A percentile compares a stretch with the other conserved stretches of the same genome.
These are phyloP conservation scores for Gastrolobium bilobum DNA, from an alignment of 306 rosid species.

Conservation along the genomic window DNA sequence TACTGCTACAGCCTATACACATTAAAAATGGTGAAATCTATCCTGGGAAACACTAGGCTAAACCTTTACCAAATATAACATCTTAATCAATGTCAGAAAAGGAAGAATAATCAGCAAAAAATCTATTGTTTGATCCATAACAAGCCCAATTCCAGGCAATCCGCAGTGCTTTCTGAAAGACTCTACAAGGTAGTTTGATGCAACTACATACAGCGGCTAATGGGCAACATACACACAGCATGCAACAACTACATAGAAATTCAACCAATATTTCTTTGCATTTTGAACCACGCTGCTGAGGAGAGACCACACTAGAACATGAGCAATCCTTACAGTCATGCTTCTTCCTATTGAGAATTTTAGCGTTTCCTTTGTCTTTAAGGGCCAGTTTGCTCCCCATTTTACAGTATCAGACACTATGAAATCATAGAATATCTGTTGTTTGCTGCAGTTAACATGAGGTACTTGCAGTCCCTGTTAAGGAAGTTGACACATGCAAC, in stretches of 20 bases:
- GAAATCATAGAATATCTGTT: not conserved
- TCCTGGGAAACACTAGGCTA: not conserved
- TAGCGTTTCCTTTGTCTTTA: slow-evolving; percentile 30
- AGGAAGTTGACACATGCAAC: not conserved
- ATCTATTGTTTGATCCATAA: slow-evolving; percentile 47
- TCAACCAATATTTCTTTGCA: slow-evolving; percentile 41
- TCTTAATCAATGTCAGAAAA: slow-evolving; percentile 66
- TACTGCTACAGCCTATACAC: no score
- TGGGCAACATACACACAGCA: slow-evolving; percentile 60
- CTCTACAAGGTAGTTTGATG: slow-evolving; percentile 61
- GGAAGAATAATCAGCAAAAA: slow-evolving; percentile 57
- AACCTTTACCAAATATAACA: slow-evolving; percentile 32
- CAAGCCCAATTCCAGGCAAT: slow-evolving; percentile 51
- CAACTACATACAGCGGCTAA: slow-evolving; percentile 54
- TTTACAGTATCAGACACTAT: not conserved
- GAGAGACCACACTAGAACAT: slow-evolving; percentile 25
- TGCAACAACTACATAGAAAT: slow-evolving; percentile 57
- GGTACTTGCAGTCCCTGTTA: not conserved
- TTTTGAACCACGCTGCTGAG: not conserved
- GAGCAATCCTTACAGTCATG: not conserved
- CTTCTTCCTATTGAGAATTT: not conserved
- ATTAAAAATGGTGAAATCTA: not conserved
- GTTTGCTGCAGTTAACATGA: not conserved
- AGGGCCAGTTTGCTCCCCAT: slow-evolving; percentile 45
- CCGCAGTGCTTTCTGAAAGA: slow-evolving; percentile 46